A percentile compares a stretch with the other conserved stretches of the same genome.
phyloP scores from a whole-genome alignment of 352 stramenopile genomes.

The Phytophthora europaea region DNA sequence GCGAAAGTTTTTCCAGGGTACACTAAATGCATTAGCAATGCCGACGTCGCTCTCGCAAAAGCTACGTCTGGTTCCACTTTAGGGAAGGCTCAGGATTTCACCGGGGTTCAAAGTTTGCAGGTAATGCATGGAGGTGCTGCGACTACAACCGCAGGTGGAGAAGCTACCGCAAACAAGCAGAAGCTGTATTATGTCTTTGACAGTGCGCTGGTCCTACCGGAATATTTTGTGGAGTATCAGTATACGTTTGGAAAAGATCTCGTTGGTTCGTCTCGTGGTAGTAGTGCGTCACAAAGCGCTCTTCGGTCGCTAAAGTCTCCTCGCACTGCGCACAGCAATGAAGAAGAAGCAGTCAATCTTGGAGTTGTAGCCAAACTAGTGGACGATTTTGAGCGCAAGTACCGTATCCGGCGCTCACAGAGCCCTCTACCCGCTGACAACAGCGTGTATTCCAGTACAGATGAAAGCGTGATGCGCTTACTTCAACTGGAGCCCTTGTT shows the following conservation, averaged over 20 bases:
- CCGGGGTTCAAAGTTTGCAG: constrained; percentile 70
- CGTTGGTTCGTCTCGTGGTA: constrained; percentile 11
- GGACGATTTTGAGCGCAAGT: constrained; percentile 72
- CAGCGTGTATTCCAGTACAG: constrained; percentile 23
- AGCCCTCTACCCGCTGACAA: constrained; percentile 28
- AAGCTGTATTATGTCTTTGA: constrained; percentile 88
- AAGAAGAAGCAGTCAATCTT: constrained; percentile 45
- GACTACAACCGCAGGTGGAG: constrained; percentile 19
- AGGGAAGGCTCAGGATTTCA: constrained; percentile 42
- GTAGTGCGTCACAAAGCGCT: background rate
- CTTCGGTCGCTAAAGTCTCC: constrained; percentile 14
- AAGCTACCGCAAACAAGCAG: constrained; percentile 45
- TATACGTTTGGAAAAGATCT: constrained; percentile 44
- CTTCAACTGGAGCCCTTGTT: constrained; percentile 60
- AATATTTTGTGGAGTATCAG: constrained; percentile 90
- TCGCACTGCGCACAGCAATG: constrained; percentile 16
- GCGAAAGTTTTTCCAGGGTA: constrained; percentile 90
- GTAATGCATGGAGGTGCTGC: constrained; percentile 34
- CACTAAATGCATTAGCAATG: constrained; percentile 52
- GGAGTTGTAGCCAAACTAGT: constrained; percentile 41
- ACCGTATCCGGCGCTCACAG: constrained; percentile 54
- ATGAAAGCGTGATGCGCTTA: constrained; percentile 43
- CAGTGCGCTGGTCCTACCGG: constrained; percentile 77
- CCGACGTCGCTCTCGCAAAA: constrained; percentile 27
- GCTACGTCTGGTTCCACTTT: constrained; percentile 20